Percentiles rank a stretch among this genome's conserved stretches.
phyloP scores from a whole-genome alignment of 2,329 filamentous ascomycete genomes.

The Trichophyton verrucosum region DNA sequence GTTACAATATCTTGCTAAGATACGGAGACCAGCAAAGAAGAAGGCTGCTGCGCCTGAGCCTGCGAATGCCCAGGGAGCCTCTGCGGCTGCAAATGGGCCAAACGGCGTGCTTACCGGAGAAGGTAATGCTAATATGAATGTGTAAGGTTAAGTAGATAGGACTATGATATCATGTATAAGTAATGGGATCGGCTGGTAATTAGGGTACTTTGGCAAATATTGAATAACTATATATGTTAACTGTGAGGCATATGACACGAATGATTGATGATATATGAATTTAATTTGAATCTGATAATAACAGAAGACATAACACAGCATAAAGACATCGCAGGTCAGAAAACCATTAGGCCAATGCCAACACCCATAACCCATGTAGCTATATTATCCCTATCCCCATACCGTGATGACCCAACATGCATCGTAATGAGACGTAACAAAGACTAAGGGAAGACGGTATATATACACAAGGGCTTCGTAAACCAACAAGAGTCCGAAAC shows the following conservation, averaged over 20 bases:
- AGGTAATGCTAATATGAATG: background rate
- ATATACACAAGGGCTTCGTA: background rate
- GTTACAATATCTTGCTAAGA: slow-evolving; percentile 15
- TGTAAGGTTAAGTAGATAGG: background rate
- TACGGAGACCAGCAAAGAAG: slow-evolving; percentile 8
- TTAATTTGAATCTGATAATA: too few relatives aligned
- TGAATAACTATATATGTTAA: background rate
- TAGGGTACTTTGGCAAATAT: background rate
- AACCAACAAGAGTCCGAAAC: background rate
- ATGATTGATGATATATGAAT: too few relatives aligned
- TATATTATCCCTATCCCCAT: background rate
- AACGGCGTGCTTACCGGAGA: background rate
- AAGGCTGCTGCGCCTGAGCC: background rate
- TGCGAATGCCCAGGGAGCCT: background rate
- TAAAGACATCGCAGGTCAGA: too few relatives aligned
- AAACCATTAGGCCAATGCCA: background rate
- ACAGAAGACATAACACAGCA: too few relatives aligned
- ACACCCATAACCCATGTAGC: background rate
- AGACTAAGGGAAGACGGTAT: background rate
- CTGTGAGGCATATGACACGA: too few relatives aligned
- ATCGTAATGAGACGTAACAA: background rate
- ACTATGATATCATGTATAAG: background rate
- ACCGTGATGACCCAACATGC: background rate
- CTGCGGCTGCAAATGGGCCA: background rate
- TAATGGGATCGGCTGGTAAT: background rate